Percentiles rank a stretch among this genome's conserved stretches.
Conservation (phyloP, 2,329 filamentous ascomycete genomes). For the Talaromyces sp. region DNA sequence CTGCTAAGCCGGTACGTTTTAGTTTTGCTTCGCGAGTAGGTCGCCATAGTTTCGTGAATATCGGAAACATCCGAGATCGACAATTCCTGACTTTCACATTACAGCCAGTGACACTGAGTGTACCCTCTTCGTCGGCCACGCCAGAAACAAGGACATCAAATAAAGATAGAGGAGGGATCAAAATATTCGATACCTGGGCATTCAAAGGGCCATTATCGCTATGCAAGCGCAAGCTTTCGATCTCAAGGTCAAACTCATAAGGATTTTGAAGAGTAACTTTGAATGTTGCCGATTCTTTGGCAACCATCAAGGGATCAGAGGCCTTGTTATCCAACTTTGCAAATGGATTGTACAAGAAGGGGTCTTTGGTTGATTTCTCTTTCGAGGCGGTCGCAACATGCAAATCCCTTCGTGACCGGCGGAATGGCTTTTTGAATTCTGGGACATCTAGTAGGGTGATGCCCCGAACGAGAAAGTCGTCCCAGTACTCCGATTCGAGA, state of each 20-base stretch:
- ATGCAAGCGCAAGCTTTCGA: constrained; percentile 75
- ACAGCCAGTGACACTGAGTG: constrained; percentile 71
- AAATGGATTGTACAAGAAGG: constrained; percentile 95
- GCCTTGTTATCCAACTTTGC: constrained; percentile 58
- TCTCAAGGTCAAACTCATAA: constrained; percentile 85
- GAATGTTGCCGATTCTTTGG: constrained; percentile 73
- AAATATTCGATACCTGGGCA: constrained; percentile 58
- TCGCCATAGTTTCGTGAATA: constrained; percentile 74
- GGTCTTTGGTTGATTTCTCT: constrained; percentile 54
- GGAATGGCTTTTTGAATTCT: constrained; percentile 58
- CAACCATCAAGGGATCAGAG: constrained; percentile 67
- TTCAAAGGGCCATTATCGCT: constrained; percentile 70
- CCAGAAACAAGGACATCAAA: constrained; percentile 72
- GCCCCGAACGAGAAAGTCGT: constrained; percentile 83
- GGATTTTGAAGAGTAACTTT: constrained; percentile 86
- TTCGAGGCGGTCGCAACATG: constrained; percentile 37
- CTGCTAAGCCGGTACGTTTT: constrained; percentile 66
- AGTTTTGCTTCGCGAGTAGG: constrained; percentile 66
- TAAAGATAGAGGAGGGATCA: constrained; percentile 76
- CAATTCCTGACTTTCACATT: constrained; percentile 76
- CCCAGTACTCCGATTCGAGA: constrained; percentile 86
- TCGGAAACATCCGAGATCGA: constrained; percentile 74
- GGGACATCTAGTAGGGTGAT: constrained; percentile 65
- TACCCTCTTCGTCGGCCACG: constrained; percentile 62
- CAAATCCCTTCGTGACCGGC: constrained; percentile 55